Conservation (phyloP, 805 yeast species). For the Nakazawaea peltata region DNA sequence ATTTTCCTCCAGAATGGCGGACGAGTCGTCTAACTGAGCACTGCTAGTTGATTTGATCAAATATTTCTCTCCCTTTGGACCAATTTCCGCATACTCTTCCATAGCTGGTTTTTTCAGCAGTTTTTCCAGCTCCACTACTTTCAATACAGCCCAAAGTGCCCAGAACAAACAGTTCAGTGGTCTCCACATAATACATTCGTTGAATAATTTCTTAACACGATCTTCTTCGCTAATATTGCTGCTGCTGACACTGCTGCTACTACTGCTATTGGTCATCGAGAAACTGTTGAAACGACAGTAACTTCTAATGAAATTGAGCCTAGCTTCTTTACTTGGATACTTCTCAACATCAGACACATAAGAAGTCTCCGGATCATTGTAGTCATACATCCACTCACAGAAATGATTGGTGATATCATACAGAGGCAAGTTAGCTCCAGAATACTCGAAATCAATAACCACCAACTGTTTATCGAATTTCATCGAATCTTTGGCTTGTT, state of each 20-base stretch:
- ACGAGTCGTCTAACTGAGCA: slow-evolving; percentile 23
- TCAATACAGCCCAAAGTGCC: slow-evolving; percentile 91
- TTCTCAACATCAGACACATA: slow-evolving; percentile 45
- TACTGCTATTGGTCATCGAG: no score
- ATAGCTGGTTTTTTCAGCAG: slow-evolving; percentile 10
- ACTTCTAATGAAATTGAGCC: slow-evolving; percentile 63
- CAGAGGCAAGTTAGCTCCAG: slow-evolving; percentile 86
- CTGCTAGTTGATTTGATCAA: no score
- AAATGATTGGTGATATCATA: slow-evolving; percentile 91
- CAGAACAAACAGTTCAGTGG: slow-evolving; percentile 72
- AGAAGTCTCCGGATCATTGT: slow-evolving; percentile 50
- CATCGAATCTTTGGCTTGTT: slow-evolving; percentile 2
- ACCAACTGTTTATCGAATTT: slow-evolving; percentile 60
- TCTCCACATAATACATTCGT: slow-evolving; percentile 72
- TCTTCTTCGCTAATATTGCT: no score
- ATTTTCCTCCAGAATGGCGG: slow-evolving; percentile 17
- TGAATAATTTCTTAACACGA: slow-evolving; percentile 37
- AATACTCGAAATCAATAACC: slow-evolving; percentile 94
- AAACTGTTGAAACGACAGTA: slow-evolving; percentile 67
- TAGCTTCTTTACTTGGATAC: slow-evolving; percentile 66
- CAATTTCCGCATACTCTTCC: slow-evolving; percentile 31
- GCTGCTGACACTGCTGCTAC: no score
- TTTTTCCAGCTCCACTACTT: slow-evolving; percentile 22
- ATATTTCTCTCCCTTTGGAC: slow-evolving; percentile 49
- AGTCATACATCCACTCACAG: slow-evolving; percentile 96